Conservation (phyloP, 2,329 filamentous ascomycete species). For the Bisporella sp. region DNA sequence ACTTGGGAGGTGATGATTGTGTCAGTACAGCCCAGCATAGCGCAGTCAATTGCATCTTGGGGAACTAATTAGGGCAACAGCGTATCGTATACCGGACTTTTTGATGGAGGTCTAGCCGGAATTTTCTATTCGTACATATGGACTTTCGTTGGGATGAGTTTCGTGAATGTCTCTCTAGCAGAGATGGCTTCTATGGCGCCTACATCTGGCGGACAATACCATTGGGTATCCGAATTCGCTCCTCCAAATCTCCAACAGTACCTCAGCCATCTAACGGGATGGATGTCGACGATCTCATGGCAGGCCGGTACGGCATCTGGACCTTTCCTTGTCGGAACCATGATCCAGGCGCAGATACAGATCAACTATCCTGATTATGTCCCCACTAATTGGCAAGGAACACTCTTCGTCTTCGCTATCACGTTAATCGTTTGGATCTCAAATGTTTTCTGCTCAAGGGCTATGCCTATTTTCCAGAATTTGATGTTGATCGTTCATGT, state of each 20-base stretch:
- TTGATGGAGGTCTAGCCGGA: slow-evolving; percentile 22
- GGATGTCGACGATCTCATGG: slow-evolving; percentile 40
- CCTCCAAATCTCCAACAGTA: background rate
- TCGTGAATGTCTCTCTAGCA: slow-evolving; percentile 15
- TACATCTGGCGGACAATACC: background rate
- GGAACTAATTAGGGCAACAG: background rate
- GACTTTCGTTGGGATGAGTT: slow-evolving; percentile 21
- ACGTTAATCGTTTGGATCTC: slow-evolving; percentile 33
- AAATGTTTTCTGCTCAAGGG: slow-evolving; percentile 33
- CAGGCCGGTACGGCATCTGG: slow-evolving; percentile 34
- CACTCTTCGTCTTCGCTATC: slow-evolving; percentile 36
- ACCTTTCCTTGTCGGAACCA: slow-evolving; percentile 33
- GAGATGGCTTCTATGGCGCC: slow-evolving; percentile 20
- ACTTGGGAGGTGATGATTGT: slow-evolving; percentile 30
- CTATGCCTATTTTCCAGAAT: slow-evolving; percentile 34
- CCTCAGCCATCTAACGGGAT: slow-evolving; percentile 23
- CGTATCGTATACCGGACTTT: slow-evolving; percentile 4
- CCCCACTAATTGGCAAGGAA: slow-evolving; percentile 33
- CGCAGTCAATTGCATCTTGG: too few species aligned
- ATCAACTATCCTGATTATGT: slow-evolving; percentile 30
- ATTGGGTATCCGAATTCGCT: background rate
- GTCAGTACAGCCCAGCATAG: too few species aligned
- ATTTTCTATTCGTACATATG: slow-evolving; percentile 33
- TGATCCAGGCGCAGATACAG: slow-evolving; percentile 35
- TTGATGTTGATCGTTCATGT: slow-evolving; percentile 37